Conservation (phyloP, 441 rosid species). For the Hura crepitans region DNA sequence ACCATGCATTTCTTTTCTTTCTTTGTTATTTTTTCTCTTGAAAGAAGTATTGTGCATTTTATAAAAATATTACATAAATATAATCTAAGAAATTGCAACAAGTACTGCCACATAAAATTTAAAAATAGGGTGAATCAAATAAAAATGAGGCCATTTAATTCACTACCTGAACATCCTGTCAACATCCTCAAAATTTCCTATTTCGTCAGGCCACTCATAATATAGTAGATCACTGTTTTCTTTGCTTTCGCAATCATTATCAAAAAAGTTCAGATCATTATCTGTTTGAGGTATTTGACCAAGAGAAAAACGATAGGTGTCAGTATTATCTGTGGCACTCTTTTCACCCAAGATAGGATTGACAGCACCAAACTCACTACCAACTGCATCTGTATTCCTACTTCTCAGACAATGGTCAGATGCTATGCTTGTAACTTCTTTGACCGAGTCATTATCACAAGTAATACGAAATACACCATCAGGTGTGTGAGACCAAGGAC, state of each 20-base stretch:
- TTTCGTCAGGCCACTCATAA: slow-evolving; percentile 73
- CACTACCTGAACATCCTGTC: slow-evolving; percentile 81
- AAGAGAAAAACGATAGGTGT: slow-evolving; percentile 43
- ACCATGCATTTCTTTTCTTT: not conserved
- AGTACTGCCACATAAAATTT: not conserved
- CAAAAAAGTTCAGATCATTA: slow-evolving; percentile 51
- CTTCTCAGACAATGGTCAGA: slow-evolving; percentile 41
- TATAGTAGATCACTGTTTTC: slow-evolving; percentile 54
- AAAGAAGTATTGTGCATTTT: not conserved
- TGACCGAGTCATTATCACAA: slow-evolving; percentile 33
- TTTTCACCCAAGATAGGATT: slow-evolving; percentile 45
- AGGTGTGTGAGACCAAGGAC: slow-evolving; percentile 45
- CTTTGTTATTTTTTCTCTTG: no score
- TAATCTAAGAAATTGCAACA: not conserved
- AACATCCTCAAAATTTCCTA: slow-evolving; percentile 85
- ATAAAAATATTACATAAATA: not conserved
- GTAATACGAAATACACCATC: slow-evolving; percentile 40
- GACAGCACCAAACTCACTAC: slow-evolving; percentile 34
- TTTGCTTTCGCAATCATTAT: slow-evolving; percentile 48
- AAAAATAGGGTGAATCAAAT: not conserved
- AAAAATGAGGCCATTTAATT: not conserved
- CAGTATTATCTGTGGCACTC: slow-evolving; percentile 36
- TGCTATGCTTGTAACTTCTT: slow-evolving; percentile 38
- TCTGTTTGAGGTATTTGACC: slow-evolving; percentile 45
- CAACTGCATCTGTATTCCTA: slow-evolving; percentile 33